phyloP scores from a whole-genome alignment of 768 basidiomycete genomes.

The Phallus indusiatus region DNA sequence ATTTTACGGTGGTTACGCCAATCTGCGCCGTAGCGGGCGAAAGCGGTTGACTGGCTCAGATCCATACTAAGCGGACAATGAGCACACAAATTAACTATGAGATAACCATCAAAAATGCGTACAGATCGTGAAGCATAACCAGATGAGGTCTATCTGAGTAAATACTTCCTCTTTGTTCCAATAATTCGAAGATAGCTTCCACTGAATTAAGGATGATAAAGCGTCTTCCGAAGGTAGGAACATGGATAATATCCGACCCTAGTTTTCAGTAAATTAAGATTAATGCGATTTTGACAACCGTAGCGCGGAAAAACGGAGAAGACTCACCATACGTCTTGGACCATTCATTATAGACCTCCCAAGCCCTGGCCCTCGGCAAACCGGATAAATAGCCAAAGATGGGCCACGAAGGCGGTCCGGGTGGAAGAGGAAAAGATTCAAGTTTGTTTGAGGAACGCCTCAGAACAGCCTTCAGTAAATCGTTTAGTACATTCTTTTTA shows the following conservation, averaged over 20 bases:
- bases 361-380: conserved; percentile 1
- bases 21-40: neutral
- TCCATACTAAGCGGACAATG: neutral
- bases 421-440: neutral
- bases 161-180: conserved; percentile 37
- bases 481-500: too few species aligned
- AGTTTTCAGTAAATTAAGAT: too few species aligned
- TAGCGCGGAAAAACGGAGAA: neutral
- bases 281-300: neutral
- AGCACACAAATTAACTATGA: neutral
- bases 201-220: conserved; percentile 42
- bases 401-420: conserved; percentile 2
- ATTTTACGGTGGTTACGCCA: conserved; percentile 27
- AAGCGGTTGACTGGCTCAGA: neutral
- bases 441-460: too few species aligned
- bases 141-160: conserved; percentile 41
- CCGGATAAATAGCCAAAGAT: conserved; percentile 4
- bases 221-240: conserved; percentile 27
- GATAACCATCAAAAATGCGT: neutral
- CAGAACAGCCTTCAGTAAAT: too few species aligned
- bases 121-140: conserved; percentile 41
- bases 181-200: conserved; percentile 29
- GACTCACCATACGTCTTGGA: conserved; percentile 8
- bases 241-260: conserved; percentile 19
- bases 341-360: conserved; percentile 7